Evolutionary conservation across 768 basidiomycete species (phyloP).

Genomic region (Suillus plorans): DNA sequence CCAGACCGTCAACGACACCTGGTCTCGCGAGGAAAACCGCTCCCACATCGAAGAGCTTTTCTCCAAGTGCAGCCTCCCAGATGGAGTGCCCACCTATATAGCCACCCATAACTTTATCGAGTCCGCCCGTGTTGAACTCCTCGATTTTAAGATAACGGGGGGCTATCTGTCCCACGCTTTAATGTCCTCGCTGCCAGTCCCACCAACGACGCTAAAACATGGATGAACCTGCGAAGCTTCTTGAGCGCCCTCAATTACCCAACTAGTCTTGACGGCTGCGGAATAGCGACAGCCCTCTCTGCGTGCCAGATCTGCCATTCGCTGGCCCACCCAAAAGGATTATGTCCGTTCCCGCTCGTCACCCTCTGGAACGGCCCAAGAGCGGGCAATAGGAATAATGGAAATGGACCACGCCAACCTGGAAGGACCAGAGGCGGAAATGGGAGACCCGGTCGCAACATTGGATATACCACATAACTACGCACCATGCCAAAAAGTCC

Average conservation of each 20-base stretch:
- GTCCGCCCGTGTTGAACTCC: background rate
- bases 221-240: background rate
- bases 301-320: background rate
- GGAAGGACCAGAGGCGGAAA: too few relatives aligned
- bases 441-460: too few relatives aligned
- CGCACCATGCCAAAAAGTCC: too few relatives aligned
- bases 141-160: background rate
- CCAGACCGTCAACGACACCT: background rate
- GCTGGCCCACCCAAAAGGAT: too few relatives aligned
- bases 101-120: background rate
- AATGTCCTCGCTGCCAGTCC: background rate
- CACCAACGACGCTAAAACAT: background rate
- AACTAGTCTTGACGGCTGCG: background rate
- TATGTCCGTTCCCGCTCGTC: too few relatives aligned
- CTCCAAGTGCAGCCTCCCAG: background rate
- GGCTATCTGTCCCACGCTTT: background rate
- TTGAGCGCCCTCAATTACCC: background rate
- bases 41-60: background rate
- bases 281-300: background rate
- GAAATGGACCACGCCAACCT: rapidly evolving
- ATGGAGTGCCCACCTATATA: background rate
- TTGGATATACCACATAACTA: too few relatives aligned
- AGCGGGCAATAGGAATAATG: too few relatives aligned
- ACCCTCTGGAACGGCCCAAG: too few relatives aligned
- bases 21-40: background rate